phyloP scores from a whole-genome alignment of 768 basidiomycete species.

The Panellus pusillus region DNA sequence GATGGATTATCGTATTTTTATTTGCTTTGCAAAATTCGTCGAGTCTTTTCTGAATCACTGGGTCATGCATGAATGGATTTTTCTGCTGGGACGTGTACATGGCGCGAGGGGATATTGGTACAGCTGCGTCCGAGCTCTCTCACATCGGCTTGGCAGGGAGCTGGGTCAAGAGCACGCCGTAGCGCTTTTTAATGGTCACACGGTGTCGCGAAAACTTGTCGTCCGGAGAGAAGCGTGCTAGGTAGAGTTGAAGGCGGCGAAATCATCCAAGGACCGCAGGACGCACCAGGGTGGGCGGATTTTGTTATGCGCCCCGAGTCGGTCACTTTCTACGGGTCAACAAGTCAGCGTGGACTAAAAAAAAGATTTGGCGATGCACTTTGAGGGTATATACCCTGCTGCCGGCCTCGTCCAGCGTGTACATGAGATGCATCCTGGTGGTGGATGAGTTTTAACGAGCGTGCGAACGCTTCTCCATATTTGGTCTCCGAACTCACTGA shows the following conservation, averaged over 20 bases:
- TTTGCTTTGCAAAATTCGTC: no score
- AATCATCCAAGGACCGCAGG: background rate
- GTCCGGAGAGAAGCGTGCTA: conserved; percentile 97
- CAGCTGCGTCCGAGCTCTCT: conserved; percentile 16
- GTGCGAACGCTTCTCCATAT: no score
- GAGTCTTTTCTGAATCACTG: no score
- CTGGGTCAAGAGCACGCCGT: conserved; percentile 86
- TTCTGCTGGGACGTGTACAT: no score
- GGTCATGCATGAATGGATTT: no score
- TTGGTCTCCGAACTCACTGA: no score
- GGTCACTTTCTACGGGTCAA: conserved; percentile 71
- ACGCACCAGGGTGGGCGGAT: conserved; percentile 93
- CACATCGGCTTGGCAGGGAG: conserved; percentile 87
- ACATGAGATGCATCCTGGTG: conserved; percentile 94
- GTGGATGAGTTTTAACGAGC: conserved; percentile 1
- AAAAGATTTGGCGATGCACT: conserved; percentile 43
- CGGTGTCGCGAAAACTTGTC: conserved; percentile 99
- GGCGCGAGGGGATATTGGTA: no score
- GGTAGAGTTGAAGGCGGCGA: background rate
- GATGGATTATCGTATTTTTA: background rate
- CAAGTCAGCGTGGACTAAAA: background rate
- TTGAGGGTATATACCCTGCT: conserved; percentile 92
- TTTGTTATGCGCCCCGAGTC: conserved; percentile 82
- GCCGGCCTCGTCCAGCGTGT: conserved; percentile 73
- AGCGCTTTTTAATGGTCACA: conserved; percentile 95